A percentile compares a stretch with the other conserved stretches of the same genome.
Conservation (phyloP, 2,329 filamentous ascomycete genomes). For the Alternaria sp. region DNA sequence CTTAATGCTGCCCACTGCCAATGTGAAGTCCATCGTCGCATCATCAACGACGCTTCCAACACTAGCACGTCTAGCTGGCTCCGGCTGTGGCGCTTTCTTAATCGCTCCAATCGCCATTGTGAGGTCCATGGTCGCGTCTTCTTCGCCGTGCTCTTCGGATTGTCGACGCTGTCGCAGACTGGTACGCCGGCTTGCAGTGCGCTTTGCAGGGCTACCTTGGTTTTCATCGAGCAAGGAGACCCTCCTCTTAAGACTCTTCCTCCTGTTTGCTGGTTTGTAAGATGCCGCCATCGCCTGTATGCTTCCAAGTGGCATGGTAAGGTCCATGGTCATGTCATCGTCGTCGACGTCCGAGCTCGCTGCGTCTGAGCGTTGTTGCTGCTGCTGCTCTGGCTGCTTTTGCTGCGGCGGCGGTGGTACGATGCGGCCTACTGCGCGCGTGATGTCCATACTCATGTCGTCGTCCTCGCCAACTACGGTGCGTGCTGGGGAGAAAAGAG, state of each 20-base stretch:
- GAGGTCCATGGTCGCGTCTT: constrained; percentile 52
- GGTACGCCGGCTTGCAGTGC: constrained; percentile 40
- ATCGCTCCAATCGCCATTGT: constrained; percentile 49
- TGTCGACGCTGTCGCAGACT: constrained; percentile 49
- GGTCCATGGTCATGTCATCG: constrained; percentile 61
- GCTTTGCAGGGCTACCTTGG: constrained; percentile 47
- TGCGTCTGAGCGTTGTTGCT: constrained; percentile 33
- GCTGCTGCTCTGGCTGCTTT: background rate
- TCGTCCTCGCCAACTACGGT: constrained; percentile 54
- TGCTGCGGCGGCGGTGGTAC: constrained; percentile 57
- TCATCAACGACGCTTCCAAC: constrained; percentile 38
- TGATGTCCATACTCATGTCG: constrained; percentile 95
- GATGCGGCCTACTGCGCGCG: constrained; percentile 80
- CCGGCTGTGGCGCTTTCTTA: constrained; percentile 23
- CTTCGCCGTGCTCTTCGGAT: constrained; percentile 43
- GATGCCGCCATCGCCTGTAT: constrained; percentile 48
- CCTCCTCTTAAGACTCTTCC: constrained; percentile 52
- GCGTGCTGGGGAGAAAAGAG: constrained; percentile 55
- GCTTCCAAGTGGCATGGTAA: constrained; percentile 61
- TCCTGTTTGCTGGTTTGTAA: constrained; percentile 35
- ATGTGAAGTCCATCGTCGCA: constrained; percentile 50
- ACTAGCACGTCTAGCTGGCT: constrained; percentile 30
- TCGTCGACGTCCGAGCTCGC: constrained; percentile 50
- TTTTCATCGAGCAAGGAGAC: constrained; percentile 49
- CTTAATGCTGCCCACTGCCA: constrained; percentile 48